These are phyloP conservation scores for Yarrowia deformans DNA, from an alignment of 805 yeast genomes.

Conservation along the genomic window DNA sequence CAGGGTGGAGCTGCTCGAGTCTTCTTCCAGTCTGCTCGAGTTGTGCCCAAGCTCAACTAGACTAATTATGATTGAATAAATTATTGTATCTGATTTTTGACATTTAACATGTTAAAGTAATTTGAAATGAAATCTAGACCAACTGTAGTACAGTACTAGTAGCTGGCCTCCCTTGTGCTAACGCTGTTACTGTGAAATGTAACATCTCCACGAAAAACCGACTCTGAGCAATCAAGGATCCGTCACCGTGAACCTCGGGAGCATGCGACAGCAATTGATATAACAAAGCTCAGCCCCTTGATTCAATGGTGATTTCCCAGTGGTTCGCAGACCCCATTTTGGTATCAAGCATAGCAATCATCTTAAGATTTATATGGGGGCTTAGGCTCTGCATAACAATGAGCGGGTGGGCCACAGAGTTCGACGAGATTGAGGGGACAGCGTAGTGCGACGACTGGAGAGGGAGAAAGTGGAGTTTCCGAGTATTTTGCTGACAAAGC, in stretches of 20 bases:
- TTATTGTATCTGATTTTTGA: too few relatives aligned
- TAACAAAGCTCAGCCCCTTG: neutral
- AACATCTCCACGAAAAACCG: too few relatives aligned
- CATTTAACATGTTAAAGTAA: too few relatives aligned
- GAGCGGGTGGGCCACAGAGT: neutral
- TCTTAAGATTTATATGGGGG: neutral
- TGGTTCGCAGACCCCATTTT: neutral
- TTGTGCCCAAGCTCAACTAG: slow-evolving; percentile 51
- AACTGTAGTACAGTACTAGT: too few relatives aligned
- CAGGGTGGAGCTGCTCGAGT: slow-evolving; percentile 72
- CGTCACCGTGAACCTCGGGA: too few relatives aligned
- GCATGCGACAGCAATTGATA: slow-evolving; percentile 4
- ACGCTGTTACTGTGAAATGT: too few relatives aligned
- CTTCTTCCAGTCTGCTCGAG: slow-evolving; percentile 71
- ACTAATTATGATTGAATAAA: neutral
- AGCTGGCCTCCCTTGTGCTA: too few relatives aligned
- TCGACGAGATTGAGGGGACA: too few relatives aligned
- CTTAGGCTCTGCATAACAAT: slow-evolving; percentile 24
- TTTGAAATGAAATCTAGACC: neutral
- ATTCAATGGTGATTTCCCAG: neutral
- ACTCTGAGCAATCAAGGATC: too few relatives aligned
- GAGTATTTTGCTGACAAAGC: too few relatives aligned
- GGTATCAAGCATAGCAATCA: slow-evolving; percentile 2
- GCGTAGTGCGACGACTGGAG: too few relatives aligned
- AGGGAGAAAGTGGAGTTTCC: too few relatives aligned